These are phyloP conservation scores for Radiomyces spectabilis DNA, from an alignment of 192 early-diverging fungal species.

Conservation along the genomic window DNA sequence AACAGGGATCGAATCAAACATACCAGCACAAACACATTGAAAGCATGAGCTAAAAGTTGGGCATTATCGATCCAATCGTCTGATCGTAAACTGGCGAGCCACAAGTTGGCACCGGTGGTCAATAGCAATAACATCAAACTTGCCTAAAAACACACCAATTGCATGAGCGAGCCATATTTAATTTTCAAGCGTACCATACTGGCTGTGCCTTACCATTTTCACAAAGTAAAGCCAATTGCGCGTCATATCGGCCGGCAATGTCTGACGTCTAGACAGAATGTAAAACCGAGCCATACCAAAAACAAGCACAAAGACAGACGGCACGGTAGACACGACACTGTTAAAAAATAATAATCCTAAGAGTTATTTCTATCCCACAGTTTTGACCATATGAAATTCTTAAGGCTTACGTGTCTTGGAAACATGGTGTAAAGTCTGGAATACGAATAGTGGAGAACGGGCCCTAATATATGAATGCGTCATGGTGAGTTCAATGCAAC, in stretches of 20 bases:
- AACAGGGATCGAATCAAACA: not conserved
- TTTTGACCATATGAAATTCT: not conserved
- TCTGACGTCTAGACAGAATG: slow-evolving; percentile 16
- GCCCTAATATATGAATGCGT: slow-evolving; percentile 10
- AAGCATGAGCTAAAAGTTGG: slow-evolving; percentile 11
- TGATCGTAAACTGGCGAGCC: not conserved
- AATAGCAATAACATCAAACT: slow-evolving; percentile 8
- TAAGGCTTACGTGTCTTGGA: slow-evolving; percentile 33
- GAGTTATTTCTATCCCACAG: not conserved
- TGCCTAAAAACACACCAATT: slow-evolving; percentile 3
- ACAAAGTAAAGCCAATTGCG: slow-evolving; percentile 24
- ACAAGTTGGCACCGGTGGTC: slow-evolving; percentile 1
- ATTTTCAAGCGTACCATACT: no score
- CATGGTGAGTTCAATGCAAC: no score
- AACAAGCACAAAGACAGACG: slow-evolving; percentile 25
- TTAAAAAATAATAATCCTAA: not conserved
- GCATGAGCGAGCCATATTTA: not conserved
- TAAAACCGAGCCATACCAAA: slow-evolving; percentile 33
- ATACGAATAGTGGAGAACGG: slow-evolving; percentile 31
- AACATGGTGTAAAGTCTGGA: slow-evolving; percentile 43
- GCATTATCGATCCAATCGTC: slow-evolving; percentile 8
- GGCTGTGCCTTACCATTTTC: slow-evolving; percentile 22
- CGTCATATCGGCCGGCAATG: slow-evolving; percentile 15
- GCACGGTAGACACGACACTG: slow-evolving; percentile 19
- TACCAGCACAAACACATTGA: slow-evolving; percentile 22